Evolutionary conservation across 768 basidiomycete genomes (phyloP).

Genomic region (Russula compacta): DNA sequence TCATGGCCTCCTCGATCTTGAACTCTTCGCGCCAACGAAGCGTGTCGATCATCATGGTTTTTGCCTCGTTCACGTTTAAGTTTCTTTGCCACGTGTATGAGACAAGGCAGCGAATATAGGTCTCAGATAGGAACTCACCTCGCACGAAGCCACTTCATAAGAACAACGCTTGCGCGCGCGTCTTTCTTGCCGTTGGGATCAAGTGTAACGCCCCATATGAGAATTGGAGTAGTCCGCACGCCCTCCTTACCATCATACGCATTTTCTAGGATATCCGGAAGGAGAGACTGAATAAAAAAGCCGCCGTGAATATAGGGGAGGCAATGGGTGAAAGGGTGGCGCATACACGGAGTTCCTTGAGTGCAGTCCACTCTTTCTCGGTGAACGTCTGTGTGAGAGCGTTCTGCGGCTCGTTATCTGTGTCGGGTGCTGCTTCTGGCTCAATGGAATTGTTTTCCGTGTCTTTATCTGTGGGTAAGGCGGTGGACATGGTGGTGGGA

Average conservation of each 20-base stretch:
- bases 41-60: conserved; percentile 58
- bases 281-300: conserved; percentile 23
- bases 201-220: conserved; percentile 64
- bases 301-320: neutral
- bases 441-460: conserved; percentile 12
- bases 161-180: conserved; percentile 61
- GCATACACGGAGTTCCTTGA: conserved; percentile 59
- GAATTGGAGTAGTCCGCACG: conserved; percentile 42
- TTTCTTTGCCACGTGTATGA: conserved; percentile 31
- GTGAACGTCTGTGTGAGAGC: conserved; percentile 62
- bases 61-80: conserved; percentile 42
- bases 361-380: conserved; percentile 58
- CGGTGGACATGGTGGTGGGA: conserved; percentile 10
- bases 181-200: conserved; percentile 49
- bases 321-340: neutral
- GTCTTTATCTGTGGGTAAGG: neutral
- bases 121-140: conserved; percentile 35
- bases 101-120: neutral
- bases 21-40: conserved; percentile 66
- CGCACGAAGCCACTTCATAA: conserved; percentile 78
- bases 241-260: conserved; percentile 53
- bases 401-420: conserved; percentile 51
- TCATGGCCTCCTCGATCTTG: conserved; percentile 46
- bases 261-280: conserved; percentile 46
- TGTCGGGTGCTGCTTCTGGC: conserved; percentile 9